These are phyloP conservation scores for Berberis vulgaris DNA, from an alignment of 164 flowering plant genomes.

Conservation along the genomic window DNA sequence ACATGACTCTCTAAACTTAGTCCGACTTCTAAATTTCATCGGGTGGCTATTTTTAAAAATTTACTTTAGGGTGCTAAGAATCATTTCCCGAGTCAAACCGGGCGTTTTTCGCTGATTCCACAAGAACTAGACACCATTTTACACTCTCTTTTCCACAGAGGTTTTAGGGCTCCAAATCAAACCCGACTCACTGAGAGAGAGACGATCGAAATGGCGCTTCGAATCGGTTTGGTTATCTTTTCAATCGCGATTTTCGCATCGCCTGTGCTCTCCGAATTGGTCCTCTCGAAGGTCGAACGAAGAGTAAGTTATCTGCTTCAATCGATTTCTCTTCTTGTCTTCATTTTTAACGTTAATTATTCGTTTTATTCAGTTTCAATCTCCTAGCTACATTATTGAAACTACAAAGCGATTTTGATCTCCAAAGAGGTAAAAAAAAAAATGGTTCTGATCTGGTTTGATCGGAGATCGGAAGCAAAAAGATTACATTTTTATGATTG, in stretches of 20 bases:
- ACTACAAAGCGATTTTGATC: not conserved
- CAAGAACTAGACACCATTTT: too few species aligned
- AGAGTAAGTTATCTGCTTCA: slow-evolving; percentile 37
- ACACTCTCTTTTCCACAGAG: not conserved
- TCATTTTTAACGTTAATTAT: too few species aligned
- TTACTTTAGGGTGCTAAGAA: too few species aligned
- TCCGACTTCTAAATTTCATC: too few species aligned
- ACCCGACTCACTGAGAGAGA: not conserved
- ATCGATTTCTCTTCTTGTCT: not conserved
- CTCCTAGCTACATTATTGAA: not conserved
- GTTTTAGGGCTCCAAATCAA: slow-evolving; percentile 11
- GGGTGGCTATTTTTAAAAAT: too few species aligned
- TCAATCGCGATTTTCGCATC: slow-evolving; percentile 24
- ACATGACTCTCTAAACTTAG: too few species aligned
- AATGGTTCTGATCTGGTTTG: not conserved
- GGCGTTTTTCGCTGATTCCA: too few species aligned
- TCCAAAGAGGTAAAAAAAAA: not conserved
- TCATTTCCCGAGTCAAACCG: too few species aligned
- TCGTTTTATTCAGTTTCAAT: not conserved
- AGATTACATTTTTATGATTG: too few species aligned
- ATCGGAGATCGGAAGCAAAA: not conserved
- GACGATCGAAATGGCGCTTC: not conserved
- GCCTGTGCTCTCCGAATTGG: slow-evolving; percentile 55
- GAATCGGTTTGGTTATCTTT: not conserved
- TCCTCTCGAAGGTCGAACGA: slow-evolving; percentile 76